Conservation (phyloP, 192 early-diverging fungal species). For the Podila clonocystis region DNA sequence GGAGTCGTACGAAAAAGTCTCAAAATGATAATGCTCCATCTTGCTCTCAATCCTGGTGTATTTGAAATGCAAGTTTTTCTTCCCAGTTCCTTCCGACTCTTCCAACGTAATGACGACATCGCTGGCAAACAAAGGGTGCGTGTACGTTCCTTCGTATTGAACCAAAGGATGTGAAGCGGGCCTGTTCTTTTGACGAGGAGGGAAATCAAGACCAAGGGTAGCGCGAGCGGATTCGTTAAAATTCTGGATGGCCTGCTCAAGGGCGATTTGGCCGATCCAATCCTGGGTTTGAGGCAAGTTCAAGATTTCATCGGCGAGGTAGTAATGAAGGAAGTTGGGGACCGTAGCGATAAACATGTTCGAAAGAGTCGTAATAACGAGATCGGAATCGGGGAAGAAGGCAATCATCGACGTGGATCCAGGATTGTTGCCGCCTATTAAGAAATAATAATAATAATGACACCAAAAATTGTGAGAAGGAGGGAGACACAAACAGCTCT, state of each 20-base stretch:
- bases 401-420: slow-evolving; percentile 19
- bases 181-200: slow-evolving; percentile 15
- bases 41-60: not conserved
- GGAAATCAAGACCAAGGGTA: slow-evolving; percentile 4
- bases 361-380: slow-evolving; percentile 17
- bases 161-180: slow-evolving; percentile 5
- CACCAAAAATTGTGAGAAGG: not conserved
- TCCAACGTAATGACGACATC: slow-evolving; percentile 4
- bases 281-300: slow-evolving; percentile 20
- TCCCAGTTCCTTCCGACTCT: not conserved
- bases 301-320: slow-evolving; percentile 18
- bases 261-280: slow-evolving; percentile 2
- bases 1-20: slow-evolving; percentile 6
- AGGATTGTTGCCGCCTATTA: slow-evolving; percentile 15
- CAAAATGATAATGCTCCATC: slow-evolving; percentile 23
- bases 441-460: not conserved
- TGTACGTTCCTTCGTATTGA: slow-evolving; percentile 14
- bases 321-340: slow-evolving; percentile 2
- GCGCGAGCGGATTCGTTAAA: not conserved
- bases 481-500: not conserved
- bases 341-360: slow-evolving; percentile 7
- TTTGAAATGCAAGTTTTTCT: not conserved
- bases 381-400: slow-evolving; percentile 26
- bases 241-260: not conserved
- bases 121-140: slow-evolving; percentile 13